A percentile compares a stretch with the other conserved stretches of the same genome.
Evolutionary conservation across 2,329 filamentous ascomycete genomes (phyloP).

Genomic region (Lachnellula occidentalis): DNA sequence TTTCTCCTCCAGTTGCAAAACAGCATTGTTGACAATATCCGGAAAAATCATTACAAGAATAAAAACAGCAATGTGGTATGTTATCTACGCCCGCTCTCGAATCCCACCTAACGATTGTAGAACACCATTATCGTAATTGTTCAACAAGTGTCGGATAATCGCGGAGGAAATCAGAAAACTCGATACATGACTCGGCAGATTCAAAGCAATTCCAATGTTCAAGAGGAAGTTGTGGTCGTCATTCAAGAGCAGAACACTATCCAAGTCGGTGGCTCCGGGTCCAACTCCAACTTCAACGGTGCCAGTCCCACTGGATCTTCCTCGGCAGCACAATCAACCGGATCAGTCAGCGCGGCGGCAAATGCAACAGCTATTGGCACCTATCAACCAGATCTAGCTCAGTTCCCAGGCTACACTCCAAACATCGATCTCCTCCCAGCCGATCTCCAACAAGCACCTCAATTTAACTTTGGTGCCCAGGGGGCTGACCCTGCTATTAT

Average conservation of each 20-base stretch:
- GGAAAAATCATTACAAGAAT: conserved; percentile 26
- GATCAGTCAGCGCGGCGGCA: background rate
- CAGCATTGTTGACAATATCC: conserved; percentile 26
- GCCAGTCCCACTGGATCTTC: background rate
- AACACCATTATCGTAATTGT: conserved; percentile 28
- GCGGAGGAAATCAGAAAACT: conserved; percentile 17
- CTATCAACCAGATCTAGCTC: conserved; percentile 10
- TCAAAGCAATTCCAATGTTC: conserved; percentile 15
- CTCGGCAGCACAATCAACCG: too few species aligned
- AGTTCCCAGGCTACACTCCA: conserved; percentile 1
- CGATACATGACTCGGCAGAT: conserved; percentile 27
- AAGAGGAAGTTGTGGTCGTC: conserved; percentile 17
- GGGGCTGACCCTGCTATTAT: conserved; percentile 21
- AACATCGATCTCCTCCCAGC: conserved; percentile 19
- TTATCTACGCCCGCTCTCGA: background rate
- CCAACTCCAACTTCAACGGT: background rate
- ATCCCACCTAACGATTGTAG: conserved; percentile 14
- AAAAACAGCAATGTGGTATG: conserved; percentile 25
- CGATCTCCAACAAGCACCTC: conserved; percentile 10
- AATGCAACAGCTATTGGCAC: background rate
- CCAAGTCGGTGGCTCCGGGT: conserved; percentile 5
- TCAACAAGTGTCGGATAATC: conserved; percentile 23
- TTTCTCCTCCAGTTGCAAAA: conserved; percentile 13
- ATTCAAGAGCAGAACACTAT: conserved; percentile 13
- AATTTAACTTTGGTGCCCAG: conserved; percentile 13